Base-by-base conservation (phyloP, 2,329 filamentous ascomycete species). In the Ceratocystis cubensis region DNA sequence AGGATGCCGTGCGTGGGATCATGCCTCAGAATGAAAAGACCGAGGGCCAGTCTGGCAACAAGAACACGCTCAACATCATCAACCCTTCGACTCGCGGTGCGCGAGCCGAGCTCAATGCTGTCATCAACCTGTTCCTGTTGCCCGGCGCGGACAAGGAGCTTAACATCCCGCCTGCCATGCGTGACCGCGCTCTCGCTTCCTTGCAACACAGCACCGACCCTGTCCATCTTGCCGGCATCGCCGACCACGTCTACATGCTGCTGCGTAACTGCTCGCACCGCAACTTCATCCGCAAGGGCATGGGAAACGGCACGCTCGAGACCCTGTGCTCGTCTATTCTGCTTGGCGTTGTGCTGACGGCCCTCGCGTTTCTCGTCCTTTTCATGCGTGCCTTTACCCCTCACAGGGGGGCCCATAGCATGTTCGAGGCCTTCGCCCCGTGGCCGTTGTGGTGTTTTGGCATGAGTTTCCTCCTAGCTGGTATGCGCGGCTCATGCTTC, bases 271-370 rank as follows among this genome's bases (percentile, higher is more conserved):
- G 79, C 73, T 80, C 78, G 22, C 75, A 80, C 70, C 75, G 79
- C 65, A 77, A 79, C 71, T 80, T 84, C 69, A 74, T 82, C 59
- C 78, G 81, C 48, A 75, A 84, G 5, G 82, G 81, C 68, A 78
- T 82, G 44, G 80, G 77, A 70, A 82, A 80, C 70, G 79, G 79
- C 46, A 80, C 78, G 2, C 77, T 79, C 64, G 78, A 80, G 71
- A 80, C 79, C 1, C 70, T 80, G 10, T 80, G 78, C 72, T 75
- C 78, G 37, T 78, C 78, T 1, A 80, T 78, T 1, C 70, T 74
- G 1, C 71, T 79, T 6, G 78, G 78, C 5, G 76, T 79, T 41
- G 71, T 72, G n/a, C 73, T 76, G 28, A 77, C 77, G 3, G 2
- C 74, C 10, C 72, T 71, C 25, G 78, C 77, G 8, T 75, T 79